phyloP scores from a whole-genome alignment of 805 yeast species.

The Ogataea wickerhamii region DNA sequence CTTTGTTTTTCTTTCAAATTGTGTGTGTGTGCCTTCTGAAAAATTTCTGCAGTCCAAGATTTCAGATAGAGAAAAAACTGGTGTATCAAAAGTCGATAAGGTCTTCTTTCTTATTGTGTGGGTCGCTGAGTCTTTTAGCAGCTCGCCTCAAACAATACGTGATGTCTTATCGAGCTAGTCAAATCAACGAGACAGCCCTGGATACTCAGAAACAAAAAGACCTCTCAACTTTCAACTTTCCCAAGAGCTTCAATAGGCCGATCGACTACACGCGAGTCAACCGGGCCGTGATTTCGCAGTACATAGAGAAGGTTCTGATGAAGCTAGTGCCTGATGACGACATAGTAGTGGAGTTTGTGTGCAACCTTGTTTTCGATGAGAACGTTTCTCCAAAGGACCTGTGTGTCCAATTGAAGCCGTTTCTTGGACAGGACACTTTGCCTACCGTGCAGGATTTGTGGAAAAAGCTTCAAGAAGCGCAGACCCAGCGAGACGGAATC shows the following conservation, averaged over 20 bases:
- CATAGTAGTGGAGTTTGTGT: slow-evolving; percentile 40
- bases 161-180: slow-evolving; percentile 13
- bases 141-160: no score
- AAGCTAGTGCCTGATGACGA: slow-evolving; percentile 49
- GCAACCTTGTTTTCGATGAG: slow-evolving; percentile 39
- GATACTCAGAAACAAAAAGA: slow-evolving; percentile 14
- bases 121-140: no score
- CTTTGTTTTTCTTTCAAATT: no score
- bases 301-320: slow-evolving; percentile 37
- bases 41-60: no score
- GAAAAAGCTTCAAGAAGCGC: slow-evolving; percentile 43
- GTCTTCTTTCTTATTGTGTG: no score
- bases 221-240: slow-evolving; percentile 27
- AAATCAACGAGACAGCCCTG: slow-evolving; percentile 15
- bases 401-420: slow-evolving; percentile 42
- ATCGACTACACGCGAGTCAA: slow-evolving; percentile 41
- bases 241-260: slow-evolving; percentile 32
- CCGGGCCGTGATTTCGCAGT: slow-evolving; percentile 34
- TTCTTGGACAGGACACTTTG: slow-evolving; percentile 39
- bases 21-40: no score
- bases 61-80: no score
- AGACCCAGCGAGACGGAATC: slow-evolving; percentile 43
- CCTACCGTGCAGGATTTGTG: slow-evolving; percentile 42
- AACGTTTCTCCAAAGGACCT: slow-evolving; percentile 39
- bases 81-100: no score